Conservation (phyloP, 2,329 filamentous ascomycete species). For the Davidsoniella neocaledoniae region DNA sequence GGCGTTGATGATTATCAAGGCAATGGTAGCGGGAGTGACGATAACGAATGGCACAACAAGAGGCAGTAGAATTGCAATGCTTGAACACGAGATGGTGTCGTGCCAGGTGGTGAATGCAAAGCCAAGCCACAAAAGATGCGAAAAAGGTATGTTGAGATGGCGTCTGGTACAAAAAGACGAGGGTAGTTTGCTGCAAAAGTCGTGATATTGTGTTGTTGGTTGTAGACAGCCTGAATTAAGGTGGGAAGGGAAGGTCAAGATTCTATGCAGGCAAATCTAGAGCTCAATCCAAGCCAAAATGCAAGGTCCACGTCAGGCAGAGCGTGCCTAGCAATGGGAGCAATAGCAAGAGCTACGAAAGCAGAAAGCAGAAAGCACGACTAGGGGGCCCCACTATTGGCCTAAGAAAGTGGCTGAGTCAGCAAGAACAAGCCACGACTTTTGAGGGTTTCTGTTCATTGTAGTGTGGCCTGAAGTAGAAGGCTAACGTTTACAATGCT, state of each 20-base stretch:
- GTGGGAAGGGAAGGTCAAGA: background rate
- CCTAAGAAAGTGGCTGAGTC: background rate
- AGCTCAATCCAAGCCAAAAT: background rate
- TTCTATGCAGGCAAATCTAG: background rate
- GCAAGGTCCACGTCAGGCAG: constrained; percentile 26
- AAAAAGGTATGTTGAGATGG: too few species aligned
- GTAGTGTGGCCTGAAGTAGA: too few species aligned
- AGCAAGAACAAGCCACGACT: background rate
- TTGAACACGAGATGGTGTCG: too few species aligned
- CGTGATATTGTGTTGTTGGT: too few species aligned
- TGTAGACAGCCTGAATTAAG: too few species aligned
- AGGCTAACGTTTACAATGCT: too few species aligned
- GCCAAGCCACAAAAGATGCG: too few species aligned
- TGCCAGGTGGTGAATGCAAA: too few species aligned
- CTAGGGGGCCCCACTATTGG: constrained; percentile 2
- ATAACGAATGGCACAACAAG: background rate
- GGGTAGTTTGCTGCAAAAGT: too few species aligned
- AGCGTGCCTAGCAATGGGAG: constrained; percentile 21
- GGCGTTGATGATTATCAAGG: constrained; percentile 13
- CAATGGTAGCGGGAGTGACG: background rate
- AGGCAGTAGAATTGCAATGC: too few species aligned
- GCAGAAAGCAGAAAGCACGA: background rate
- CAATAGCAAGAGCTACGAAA: background rate
- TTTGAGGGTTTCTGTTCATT: too few species aligned
- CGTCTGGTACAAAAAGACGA: too few species aligned